A percentile compares a stretch with the other conserved stretches of the same genome.
Conservation (phyloP, 1,284 basidiomycete genomes). For the Irpex rosettiformis region DNA sequence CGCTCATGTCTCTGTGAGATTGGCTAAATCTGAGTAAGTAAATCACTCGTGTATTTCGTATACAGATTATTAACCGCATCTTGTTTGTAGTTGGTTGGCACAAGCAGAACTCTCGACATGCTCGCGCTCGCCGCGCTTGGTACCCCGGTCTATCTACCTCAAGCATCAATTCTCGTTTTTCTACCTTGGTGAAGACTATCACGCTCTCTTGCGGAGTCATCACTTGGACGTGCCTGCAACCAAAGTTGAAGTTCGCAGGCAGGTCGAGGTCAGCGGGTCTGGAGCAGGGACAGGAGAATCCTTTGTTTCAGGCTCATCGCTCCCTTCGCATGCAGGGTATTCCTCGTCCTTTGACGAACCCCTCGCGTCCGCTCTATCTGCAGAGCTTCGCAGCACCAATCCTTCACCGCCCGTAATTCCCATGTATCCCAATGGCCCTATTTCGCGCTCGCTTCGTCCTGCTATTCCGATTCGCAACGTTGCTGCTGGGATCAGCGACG, state of each 20-base stretch:
- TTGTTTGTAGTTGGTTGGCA: constrained; percentile 53
- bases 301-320: constrained; percentile 50
- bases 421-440: constrained; percentile 68
- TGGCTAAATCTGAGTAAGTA: constrained; percentile 25
- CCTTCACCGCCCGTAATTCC: constrained; percentile 56
- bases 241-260: constrained; percentile 68
- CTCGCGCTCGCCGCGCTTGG: constrained; percentile 51
- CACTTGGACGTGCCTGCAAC: constrained; percentile 57
- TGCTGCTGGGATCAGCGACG: constrained; percentile 47
- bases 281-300: constrained; percentile 36
- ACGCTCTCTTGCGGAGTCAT: constrained; percentile 67
- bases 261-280: constrained; percentile 65
- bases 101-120: constrained; percentile 79
- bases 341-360: constrained; percentile 69
- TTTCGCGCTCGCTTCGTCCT: constrained; percentile 38
- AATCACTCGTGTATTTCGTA: not conserved
- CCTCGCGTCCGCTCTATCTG: constrained; percentile 68
- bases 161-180: constrained; percentile 81
- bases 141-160: constrained; percentile 75
- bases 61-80: constrained; percentile 1
- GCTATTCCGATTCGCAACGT: constrained; percentile 56
- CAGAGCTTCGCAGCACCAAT: constrained; percentile 52
- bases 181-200: constrained; percentile 74
- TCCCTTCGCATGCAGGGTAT: constrained; percentile 35
- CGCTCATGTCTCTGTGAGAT: constrained; percentile 5